phyloP scores from a whole-genome alignment of 768 basidiomycete genomes.

The Cantharellus anzutake region DNA sequence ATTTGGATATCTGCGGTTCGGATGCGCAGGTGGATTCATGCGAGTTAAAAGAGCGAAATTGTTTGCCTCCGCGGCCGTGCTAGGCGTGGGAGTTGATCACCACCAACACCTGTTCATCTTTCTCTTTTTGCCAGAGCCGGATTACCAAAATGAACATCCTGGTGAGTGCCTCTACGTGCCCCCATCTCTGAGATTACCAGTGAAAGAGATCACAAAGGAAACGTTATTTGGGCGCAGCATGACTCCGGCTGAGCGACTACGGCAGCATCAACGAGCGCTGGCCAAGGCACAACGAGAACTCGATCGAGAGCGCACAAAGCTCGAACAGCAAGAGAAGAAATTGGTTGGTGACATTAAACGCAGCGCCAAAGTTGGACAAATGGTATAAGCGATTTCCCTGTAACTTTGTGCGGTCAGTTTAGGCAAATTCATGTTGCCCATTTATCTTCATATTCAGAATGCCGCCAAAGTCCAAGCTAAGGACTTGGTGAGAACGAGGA shows the following conservation, averaged over 20 bases:
- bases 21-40: not conserved
- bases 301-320: constrained; percentile 83
- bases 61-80: not conserved
- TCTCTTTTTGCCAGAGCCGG: not conserved
- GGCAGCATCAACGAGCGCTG: constrained; percentile 90
- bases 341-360: constrained; percentile 90
- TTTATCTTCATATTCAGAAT: constrained; percentile 33
- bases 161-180: constrained; percentile 9
- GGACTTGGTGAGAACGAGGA: constrained; percentile 87
- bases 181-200: not conserved
- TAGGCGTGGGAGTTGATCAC: not conserved
- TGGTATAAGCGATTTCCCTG: constrained; percentile 30
- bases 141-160: constrained; percentile 20
- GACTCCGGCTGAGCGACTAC: constrained; percentile 89
- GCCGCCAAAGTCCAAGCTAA: constrained; percentile 99
- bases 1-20: constrained; percentile 2
- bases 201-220: constrained; percentile 35
- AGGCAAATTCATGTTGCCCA: not conserved
- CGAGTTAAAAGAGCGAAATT: not conserved
- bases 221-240: constrained; percentile 85
- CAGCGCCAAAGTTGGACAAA: constrained; percentile 86
- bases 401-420: not conserved
- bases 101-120: not conserved
- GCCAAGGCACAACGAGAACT: constrained; percentile 96
- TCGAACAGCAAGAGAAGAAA: constrained; percentile 95